phyloP scores from a whole-genome alignment of 2,329 filamentous ascomycete genomes.

The Ilyonectria robusta region DNA sequence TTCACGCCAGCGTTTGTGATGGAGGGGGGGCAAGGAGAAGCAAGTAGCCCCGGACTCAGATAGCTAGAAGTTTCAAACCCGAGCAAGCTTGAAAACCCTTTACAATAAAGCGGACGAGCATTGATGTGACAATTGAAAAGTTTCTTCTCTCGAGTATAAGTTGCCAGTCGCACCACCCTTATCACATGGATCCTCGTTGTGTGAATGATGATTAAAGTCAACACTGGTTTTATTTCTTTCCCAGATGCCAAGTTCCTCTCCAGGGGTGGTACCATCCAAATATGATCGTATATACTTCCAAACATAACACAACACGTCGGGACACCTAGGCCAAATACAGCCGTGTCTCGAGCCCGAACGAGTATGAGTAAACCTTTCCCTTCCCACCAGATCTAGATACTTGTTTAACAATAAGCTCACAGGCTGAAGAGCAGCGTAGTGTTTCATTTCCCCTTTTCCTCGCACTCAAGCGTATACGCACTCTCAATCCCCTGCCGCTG shows the following conservation, averaged over 20 bases:
- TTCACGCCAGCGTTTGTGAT: neutral
- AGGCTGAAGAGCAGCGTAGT: slow-evolving; percentile 6
- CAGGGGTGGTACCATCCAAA: slow-evolving; percentile 10
- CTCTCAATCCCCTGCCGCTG: slow-evolving; percentile 2
- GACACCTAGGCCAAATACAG: neutral
- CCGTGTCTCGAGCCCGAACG: neutral
- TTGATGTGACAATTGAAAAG: neutral
- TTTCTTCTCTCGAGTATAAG: neutral
- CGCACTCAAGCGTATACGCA: slow-evolving; percentile 2
- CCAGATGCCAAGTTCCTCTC: slow-evolving; percentile 6
- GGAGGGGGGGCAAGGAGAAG: neutral
- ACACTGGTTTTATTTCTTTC: slow-evolving; percentile 5
- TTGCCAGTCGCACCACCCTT: neutral
- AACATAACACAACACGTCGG: slow-evolving; percentile 3
- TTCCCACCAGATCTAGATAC: slow-evolving; percentile 16
- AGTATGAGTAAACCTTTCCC: slow-evolving; percentile 9
- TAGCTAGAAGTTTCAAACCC: neutral
- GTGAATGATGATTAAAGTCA: neutral
- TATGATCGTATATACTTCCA: slow-evolving; percentile 13
- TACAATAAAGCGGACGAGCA: neutral
- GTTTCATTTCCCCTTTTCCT: slow-evolving; percentile 8
- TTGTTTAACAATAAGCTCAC: slow-evolving; percentile 16
- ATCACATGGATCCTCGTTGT: neutral
- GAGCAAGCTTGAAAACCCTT: neutral
- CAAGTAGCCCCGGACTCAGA: too few species aligned